phyloP scores from a whole-genome alignment of 441 rosid genomes.

The Populus trichocarpa region DNA sequence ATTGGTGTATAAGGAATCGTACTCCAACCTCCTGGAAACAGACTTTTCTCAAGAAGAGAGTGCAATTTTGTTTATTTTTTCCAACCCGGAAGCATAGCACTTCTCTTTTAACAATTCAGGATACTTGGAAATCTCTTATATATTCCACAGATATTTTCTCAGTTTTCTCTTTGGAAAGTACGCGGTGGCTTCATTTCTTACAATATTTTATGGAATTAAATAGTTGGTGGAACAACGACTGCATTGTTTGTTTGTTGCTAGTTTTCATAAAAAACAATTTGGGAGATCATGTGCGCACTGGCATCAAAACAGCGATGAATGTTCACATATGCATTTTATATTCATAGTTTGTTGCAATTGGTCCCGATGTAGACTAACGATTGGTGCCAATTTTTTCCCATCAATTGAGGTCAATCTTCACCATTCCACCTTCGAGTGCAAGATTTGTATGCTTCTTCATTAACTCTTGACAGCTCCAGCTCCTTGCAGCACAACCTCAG shows the following conservation, averaged over 20 bases:
- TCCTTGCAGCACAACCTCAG: not conserved
- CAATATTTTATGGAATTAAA: not conserved
- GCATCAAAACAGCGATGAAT: not conserved
- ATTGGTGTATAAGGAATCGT: no score
- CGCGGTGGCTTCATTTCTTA: not conserved
- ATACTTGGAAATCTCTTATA: not conserved
- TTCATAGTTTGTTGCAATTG: not conserved
- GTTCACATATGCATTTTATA: not conserved
- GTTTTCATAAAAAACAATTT: no score
- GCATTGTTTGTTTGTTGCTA: not conserved
- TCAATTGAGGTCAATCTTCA: not conserved
- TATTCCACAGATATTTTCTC: not conserved
- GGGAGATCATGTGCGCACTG: not conserved
- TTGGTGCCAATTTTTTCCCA: not conserved
- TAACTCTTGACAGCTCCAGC: not conserved
- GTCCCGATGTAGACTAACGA: not conserved
- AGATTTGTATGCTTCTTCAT: not conserved
- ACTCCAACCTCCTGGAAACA: no score
- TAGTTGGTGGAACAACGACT: not conserved
- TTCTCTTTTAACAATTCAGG: not conserved
- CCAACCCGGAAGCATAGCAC: not conserved
- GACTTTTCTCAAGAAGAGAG: no score
- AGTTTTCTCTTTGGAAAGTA: not conserved
- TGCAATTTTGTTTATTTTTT: no score
- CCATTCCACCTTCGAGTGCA: not conserved